A percentile compares a stretch with the other conserved stretches of the same genome.
Conservation (phyloP, 352 stramenopile species). For the Hyaloperonospora arabidopsidis region DNA sequence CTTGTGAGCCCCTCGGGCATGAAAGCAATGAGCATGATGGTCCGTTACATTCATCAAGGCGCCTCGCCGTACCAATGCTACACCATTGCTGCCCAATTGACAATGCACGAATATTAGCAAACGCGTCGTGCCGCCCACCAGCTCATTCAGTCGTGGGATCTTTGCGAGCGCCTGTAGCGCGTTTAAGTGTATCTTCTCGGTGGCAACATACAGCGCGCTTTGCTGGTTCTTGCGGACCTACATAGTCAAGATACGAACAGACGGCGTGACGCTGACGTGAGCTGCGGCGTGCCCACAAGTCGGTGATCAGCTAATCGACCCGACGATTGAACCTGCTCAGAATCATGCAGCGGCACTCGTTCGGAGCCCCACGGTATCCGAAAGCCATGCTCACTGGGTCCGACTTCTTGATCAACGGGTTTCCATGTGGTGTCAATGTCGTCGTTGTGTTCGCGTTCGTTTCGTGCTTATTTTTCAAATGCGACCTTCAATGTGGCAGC, state of each 20-base stretch:
- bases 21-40: constrained; percentile 64
- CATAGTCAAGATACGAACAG: constrained; percentile 61
- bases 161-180: constrained; percentile 69
- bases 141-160: constrained; percentile 63
- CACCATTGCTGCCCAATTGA: constrained; percentile 55
- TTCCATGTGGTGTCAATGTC: constrained; percentile 18
- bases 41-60: constrained; percentile 81
- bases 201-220: constrained; percentile 74
- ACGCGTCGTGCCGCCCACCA: constrained; percentile 72
- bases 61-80: constrained; percentile 54
- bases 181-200: constrained; percentile 76
- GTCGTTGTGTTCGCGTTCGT: constrained; percentile 31
- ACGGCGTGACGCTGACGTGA: constrained; percentile 25
- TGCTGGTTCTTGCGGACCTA: constrained; percentile 80
- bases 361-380: too few relatives aligned
- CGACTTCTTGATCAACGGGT: too few relatives aligned
- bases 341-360: too few relatives aligned
- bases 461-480: too few relatives aligned
- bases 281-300: too few relatives aligned
- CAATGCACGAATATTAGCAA: constrained; percentile 73
- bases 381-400: too few relatives aligned
- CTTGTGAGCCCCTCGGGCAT: constrained; percentile 74
- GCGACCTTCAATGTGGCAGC: too few relatives aligned
- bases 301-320: too few relatives aligned
- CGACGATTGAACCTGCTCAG: too few relatives aligned